phyloP scores from a whole-genome alignment of 1,139 yeast species.

The Saccharomyces pastorianus region DNA sequence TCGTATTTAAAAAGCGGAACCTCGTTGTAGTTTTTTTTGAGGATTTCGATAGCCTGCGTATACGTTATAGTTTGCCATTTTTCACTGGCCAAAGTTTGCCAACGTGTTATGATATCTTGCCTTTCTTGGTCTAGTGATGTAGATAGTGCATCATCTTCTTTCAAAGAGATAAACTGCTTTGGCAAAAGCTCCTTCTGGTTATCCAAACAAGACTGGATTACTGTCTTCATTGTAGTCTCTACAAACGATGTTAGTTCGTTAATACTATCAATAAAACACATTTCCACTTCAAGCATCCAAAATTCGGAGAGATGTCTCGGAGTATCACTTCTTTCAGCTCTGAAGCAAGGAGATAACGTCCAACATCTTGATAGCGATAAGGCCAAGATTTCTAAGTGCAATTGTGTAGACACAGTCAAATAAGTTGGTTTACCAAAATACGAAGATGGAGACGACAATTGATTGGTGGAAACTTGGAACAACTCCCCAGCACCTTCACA shows the following conservation, averaged over 20 bases:
- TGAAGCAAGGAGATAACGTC: conserved; percentile 84
- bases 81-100: conserved; percentile 25
- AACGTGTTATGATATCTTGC: conserved; percentile 21
- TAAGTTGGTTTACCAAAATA: conserved; percentile 66
- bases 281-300: conserved; percentile 96
- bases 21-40: conserved; percentile 24
- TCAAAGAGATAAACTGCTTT: conserved; percentile 33
- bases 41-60: conserved; percentile 56
- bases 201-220: conserved; percentile 37
- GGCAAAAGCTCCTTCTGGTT: conserved; percentile 35
- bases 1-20: conserved; percentile 22
- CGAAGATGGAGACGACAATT: conserved; percentile 3
- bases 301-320: conserved; percentile 88
- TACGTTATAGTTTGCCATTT: conserved; percentile 72
- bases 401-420: conserved; percentile 84
- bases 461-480: conserved; percentile 37
- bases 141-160: conserved; percentile 29
- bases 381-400: conserved; percentile 78
- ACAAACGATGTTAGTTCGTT: conserved; percentile 56
- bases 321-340: conserved; percentile 91
- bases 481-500: conserved; percentile 98
- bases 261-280: conserved; percentile 56
- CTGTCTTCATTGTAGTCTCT: conserved; percentile 58
- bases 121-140: not conserved
- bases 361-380: conserved; percentile 75